Percentiles rank a stretch among this genome's conserved stretches.
phyloP scores from a whole-genome alignment of 108 stramenopile genomes.

The Cyclotella distinguenda region DNA sequence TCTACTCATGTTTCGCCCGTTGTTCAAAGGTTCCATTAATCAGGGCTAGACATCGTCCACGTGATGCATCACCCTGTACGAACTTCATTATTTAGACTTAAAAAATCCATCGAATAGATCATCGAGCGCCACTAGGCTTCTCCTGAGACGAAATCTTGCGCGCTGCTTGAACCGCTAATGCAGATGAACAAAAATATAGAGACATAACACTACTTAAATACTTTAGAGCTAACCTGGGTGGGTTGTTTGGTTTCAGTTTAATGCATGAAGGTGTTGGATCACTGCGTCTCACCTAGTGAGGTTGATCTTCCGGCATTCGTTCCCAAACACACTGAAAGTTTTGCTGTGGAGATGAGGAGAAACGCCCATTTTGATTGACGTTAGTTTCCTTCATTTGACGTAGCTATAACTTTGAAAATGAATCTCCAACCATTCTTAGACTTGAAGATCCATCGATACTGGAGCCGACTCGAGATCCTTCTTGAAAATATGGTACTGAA shows the following conservation, averaged over 20 bases:
- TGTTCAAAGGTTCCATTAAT: constrained; percentile 18
- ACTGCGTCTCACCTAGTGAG: no score
- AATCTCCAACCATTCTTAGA: background rate
- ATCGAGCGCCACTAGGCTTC: no score
- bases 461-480: constrained; percentile 22
- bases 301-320: no score
- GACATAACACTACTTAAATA: background rate
- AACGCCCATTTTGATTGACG: no score
- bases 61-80: background rate
- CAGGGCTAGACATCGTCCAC: background rate
- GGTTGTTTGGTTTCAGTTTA: background rate
- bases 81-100: background rate
- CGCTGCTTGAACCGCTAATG: background rate
- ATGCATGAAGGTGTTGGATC: no score
- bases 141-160: background rate
- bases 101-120: no score
- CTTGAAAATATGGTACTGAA: constrained; percentile 63
- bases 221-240: background rate
- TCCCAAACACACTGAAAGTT: no score
- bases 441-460: background rate
- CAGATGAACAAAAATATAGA: background rate
- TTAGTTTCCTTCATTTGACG: no score
- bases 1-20: constrained; percentile 26
- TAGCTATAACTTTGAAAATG: no score
- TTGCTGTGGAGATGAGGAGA: no score